phyloP scores from a whole-genome alignment of 78 protist species.

The Corallochytrium limacisporum region DNA sequence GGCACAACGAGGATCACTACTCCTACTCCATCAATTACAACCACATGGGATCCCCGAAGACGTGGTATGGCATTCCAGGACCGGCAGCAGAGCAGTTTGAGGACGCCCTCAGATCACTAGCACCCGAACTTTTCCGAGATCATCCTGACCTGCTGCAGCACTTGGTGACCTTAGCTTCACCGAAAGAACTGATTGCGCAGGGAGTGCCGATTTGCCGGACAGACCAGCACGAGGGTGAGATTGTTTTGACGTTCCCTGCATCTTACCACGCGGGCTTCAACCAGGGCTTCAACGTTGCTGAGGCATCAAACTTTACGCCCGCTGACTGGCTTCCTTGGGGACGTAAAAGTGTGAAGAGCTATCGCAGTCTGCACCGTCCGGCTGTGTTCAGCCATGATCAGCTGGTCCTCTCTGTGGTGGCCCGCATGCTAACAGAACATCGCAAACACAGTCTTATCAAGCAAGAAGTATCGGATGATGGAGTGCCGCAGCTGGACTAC shows the following conservation, averaged over 20 bases:
- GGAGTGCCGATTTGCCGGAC: conserved; percentile 33
- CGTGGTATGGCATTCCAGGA: conserved; percentile 49
- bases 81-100: conserved; percentile 23
- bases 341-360: neutral
- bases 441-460: no score
- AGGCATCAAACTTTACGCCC: conserved; percentile 75
- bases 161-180: conserved; percentile 46
- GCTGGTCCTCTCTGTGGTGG: no score
- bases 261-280: conserved; percentile 82
- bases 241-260: conserved; percentile 71
- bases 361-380: no score
- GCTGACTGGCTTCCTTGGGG: conserved; percentile 63
- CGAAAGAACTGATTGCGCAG: conserved; percentile 13
- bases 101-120: neutral
- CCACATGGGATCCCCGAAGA: conserved; percentile 68
- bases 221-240: conserved; percentile 69
- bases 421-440: no score
- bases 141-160: conserved; percentile 44
- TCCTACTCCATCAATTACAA: conserved; percentile 59
- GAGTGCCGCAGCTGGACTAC: no score
- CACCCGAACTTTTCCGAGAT: conserved; percentile 43
- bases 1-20: conserved; percentile 83
- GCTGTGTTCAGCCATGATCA: no score
- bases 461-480: no score
- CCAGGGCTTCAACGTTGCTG: conserved; percentile 64